Evolutionary conservation across 1,139 yeast genomes (phyloP), one percentile per base, ranked within the genome.

Genomic region (Suhomyces yuchorum): DNA sequence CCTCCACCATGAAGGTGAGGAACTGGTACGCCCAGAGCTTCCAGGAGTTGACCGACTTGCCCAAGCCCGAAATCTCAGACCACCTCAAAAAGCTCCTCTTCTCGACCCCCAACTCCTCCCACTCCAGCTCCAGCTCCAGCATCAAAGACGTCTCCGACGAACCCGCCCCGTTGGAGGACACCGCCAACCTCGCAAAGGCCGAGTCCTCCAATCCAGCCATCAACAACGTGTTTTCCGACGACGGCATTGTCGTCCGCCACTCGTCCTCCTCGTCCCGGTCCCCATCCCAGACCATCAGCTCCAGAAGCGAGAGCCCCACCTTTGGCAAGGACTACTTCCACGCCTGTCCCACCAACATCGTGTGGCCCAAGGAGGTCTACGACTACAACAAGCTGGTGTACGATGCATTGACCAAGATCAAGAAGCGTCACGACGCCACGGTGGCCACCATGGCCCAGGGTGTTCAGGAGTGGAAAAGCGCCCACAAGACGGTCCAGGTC

Each of bases 391-490:
- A 80, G 56, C 56, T 65, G 19, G 92, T 89, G 12, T 82, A 84
- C 46, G 84, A 84, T 45, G 75, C 89, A 0, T 72, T 90, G 50
- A 78, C 82, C 44, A 81, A 78, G 54, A 90, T 90, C 65, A 90
- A 90, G 62, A 81, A 80, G 58, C 75, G 97, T 45, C 97, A 91
- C 63, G 97, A 91, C 67, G 96, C 96, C 2, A 92, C 96, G 0
- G 97, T 91, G 11, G 87, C 96, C 9, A 90, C 96, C 0, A 86
- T 91, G 66, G 97, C 97, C 1, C 92, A 88, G 59, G 97, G 97
- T 17, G 96, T 90, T 8, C 84, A 86, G 59, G 96, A 88, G 67
- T 91, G 96, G 96, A 90, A 90, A 62, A 65, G 59, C 51, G 80
- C 75, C 56, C 78, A 77, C 58, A 71, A 71, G 56, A 74, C 75